Evolutionary conservation across 352 stramenopile genomes (phyloP).

Genomic region (Thalassiosira allenii): DNA sequence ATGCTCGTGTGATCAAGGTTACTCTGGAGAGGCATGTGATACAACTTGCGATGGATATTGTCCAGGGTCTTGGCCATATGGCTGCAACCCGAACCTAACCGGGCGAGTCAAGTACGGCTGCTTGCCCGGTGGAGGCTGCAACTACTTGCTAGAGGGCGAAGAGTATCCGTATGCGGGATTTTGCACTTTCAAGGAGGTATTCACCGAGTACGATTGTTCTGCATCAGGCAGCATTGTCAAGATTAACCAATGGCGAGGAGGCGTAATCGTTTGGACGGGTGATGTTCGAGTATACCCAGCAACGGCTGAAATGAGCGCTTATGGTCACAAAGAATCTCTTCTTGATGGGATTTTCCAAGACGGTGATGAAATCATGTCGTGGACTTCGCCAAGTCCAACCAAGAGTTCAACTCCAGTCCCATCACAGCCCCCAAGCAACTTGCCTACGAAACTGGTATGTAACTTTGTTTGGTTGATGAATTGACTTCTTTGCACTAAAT

Average conservation of each 20-base stretch:
- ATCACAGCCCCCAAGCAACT: too few relatives aligned
- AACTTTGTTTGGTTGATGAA: too few relatives aligned
- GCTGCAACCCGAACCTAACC: conserved; percentile 34
- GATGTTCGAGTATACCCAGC: background rate
- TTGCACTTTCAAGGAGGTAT: conserved; percentile 56
- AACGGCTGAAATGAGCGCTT: too few relatives aligned
- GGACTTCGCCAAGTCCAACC: background rate
- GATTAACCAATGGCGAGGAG: background rate
- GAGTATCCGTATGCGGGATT: conserved; percentile 40
- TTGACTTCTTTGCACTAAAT: too few relatives aligned
- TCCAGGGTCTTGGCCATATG: conserved; percentile 26
- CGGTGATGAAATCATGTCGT: background rate
- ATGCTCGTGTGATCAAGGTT: conserved; percentile 55
- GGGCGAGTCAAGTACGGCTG: conserved; percentile 55
- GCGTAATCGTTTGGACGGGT: background rate
- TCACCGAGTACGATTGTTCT: background rate
- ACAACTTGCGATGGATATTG: conserved; percentile 49
- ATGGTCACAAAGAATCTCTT: background rate
- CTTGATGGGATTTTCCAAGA: background rate
- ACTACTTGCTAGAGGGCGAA: conserved; percentile 52
- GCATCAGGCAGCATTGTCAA: background rate
- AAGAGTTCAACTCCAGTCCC: too few relatives aligned
- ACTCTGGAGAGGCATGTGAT: conserved; percentile 55
- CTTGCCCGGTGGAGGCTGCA: conserved; percentile 39
- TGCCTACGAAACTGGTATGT: too few relatives aligned